Percentiles rank a stretch among this genome's conserved stretches.
These are phyloP conservation scores for Primulina tabacum DNA, from an alignment of 257 asterid genomes.

Conservation along the genomic window DNA sequence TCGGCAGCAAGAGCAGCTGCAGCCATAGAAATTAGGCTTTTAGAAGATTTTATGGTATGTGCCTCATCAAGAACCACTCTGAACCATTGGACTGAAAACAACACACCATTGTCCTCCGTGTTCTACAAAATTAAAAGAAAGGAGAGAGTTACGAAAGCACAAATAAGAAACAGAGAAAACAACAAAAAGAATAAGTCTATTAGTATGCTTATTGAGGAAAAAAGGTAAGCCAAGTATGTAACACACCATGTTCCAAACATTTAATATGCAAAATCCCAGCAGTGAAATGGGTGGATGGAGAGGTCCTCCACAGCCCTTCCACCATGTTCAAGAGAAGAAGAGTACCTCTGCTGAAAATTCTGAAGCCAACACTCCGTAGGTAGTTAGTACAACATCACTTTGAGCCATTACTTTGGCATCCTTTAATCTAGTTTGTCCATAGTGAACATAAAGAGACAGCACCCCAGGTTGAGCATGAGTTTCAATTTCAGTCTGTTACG, in stretches of 20 bases:
- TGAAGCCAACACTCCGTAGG: constrained; percentile 91
- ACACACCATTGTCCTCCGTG: constrained; percentile 70
- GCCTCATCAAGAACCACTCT: constrained; percentile 97
- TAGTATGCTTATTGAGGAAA: too few relatives aligned
- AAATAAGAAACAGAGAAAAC: too few relatives aligned
- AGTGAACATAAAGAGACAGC: constrained; percentile 76
- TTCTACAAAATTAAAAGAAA: constrained; percentile 33
- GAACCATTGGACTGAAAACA: constrained; percentile 81
- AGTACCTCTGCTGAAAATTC: constrained; percentile 55
- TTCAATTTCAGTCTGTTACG: constrained; percentile 74
- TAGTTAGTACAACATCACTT: constrained; percentile 80
- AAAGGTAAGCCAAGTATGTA: too few relatives aligned
- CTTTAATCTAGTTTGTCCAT: constrained; percentile 88
- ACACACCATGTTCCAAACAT: too few relatives aligned
- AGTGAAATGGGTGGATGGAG: too few relatives aligned
- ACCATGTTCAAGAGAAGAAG: too few relatives aligned
- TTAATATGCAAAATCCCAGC: too few relatives aligned
- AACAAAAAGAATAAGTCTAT: too few relatives aligned
- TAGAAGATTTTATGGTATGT: constrained; percentile 90
- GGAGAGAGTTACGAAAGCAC: too few relatives aligned
- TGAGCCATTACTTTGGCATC: constrained; percentile 73
- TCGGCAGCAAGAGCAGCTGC: constrained; percentile 85
- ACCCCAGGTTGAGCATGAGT: constrained; percentile 78
- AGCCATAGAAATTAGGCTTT: constrained; percentile 90
- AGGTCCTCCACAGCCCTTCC: too few relatives aligned